Percentiles rank a stretch among this genome's conserved stretches.
Evolutionary conservation across 1,284 basidiomycete genomes (phyloP).

Genomic region (Sanghuangporus baumii): DNA sequence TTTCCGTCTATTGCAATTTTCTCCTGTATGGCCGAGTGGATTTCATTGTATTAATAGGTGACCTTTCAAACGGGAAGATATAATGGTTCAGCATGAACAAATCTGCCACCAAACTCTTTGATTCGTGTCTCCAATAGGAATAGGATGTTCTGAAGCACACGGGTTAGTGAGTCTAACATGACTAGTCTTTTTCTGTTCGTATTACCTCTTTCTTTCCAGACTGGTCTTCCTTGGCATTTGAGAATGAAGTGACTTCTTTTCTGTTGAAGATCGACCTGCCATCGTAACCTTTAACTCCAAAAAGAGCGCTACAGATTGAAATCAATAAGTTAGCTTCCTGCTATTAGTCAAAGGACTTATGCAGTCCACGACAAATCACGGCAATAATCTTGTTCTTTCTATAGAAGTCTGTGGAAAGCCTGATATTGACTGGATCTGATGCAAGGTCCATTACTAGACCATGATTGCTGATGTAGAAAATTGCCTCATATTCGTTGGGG

Average conservation of each 20-base stretch:
- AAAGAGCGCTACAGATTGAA: slow-evolving; percentile 34
- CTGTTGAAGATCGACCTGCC: slow-evolving; percentile 64
- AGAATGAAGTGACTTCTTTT: slow-evolving; percentile 59
- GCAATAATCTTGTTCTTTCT: slow-evolving; percentile 48
- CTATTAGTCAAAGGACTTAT: slow-evolving; percentile 22
- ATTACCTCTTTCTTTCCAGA: slow-evolving; percentile 31
- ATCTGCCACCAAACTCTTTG: too few species aligned
- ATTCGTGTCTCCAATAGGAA: too few species aligned
- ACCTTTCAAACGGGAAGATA: slow-evolving; percentile 28
- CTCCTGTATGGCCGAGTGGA: slow-evolving; percentile 20
- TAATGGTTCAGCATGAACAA: slow-evolving; percentile 51
- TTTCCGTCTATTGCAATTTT: slow-evolving; percentile 44
- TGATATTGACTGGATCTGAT: slow-evolving; percentile 48
- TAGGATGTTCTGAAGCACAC: too few species aligned
- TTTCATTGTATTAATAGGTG: background rate
- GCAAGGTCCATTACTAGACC: slow-evolving; percentile 69
- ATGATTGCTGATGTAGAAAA: slow-evolving; percentile 78
- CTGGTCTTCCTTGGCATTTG: slow-evolving; percentile 63
- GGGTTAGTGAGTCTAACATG: too few species aligned
- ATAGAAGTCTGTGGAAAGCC: slow-evolving; percentile 62
- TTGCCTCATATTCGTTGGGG: slow-evolving; percentile 57
- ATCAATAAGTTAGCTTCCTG: background rate
- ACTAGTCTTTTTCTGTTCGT: too few species aligned
- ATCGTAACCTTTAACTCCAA: slow-evolving; percentile 46
- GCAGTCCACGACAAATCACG: slow-evolving; percentile 75